Conservation (phyloP, 352 stramenopile species). For the Phytopythium vexans region DNA sequence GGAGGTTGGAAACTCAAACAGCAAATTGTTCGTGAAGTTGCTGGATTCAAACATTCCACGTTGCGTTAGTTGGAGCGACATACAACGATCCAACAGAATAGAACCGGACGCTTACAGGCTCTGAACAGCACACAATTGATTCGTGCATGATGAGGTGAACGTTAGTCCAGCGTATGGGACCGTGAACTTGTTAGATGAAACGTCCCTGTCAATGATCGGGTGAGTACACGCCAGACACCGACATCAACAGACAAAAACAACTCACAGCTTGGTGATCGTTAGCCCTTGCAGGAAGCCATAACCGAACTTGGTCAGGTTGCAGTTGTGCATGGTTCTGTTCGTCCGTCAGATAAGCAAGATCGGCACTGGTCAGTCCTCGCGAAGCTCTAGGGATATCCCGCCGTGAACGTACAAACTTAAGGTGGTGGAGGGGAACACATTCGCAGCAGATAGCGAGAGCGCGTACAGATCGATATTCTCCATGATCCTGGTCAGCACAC, state of each 20-base stretch:
- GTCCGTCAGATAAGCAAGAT: background rate
- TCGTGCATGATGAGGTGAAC: constrained; percentile 19
- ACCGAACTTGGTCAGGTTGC: constrained; percentile 27
- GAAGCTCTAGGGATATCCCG: background rate
- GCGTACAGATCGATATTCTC: constrained; percentile 29
- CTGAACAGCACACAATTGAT: constrained; percentile 21
- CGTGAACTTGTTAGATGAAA: constrained; percentile 31
- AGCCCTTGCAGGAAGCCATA: constrained; percentile 29
- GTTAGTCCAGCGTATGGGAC: constrained; percentile 29
- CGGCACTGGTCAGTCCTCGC: background rate
- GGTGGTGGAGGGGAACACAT: constrained; percentile 22
- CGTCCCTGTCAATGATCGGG: constrained; percentile 20
- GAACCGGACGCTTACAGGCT: constrained; percentile 19
- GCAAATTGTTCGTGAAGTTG: constrained; percentile 29
- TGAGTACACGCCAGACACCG: background rate
- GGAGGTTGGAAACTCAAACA: constrained; percentile 20
- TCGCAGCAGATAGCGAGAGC: constrained; percentile 11
- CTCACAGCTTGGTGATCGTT: constrained; percentile 5
- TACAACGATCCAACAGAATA: background rate
- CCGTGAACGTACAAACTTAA: constrained; percentile 18
- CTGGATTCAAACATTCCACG: constrained; percentile 4
- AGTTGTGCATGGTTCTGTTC: constrained; percentile 35
- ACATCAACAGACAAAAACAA: constrained; percentile 23
- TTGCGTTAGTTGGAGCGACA: background rate
- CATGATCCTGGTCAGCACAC: constrained; percentile 8